phyloP scores from a whole-genome alignment of 345 rosid species.

The Garcia nutans region DNA sequence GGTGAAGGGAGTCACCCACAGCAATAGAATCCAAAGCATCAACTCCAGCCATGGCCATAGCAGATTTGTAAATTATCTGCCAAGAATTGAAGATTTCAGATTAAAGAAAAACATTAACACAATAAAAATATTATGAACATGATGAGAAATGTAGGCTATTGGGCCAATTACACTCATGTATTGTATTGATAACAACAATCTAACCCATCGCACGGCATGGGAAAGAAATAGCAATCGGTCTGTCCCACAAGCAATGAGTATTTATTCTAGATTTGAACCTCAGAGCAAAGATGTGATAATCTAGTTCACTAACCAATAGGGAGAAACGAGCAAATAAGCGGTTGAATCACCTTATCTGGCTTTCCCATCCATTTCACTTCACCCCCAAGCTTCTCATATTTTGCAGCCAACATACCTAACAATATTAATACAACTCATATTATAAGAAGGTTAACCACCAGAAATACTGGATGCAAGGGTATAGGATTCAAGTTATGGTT shows the following conservation, averaged over 20 bases:
- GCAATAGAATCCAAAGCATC: constrained; percentile 60
- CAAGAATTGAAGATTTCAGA: not conserved
- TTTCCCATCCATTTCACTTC: constrained; percentile 99
- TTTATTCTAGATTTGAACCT: not conserved
- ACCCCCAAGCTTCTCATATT: constrained; percentile 85
- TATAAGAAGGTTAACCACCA: not conserved
- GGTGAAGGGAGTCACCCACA: constrained; percentile 91
- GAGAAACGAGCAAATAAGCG: not conserved
- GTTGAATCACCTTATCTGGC: constrained; percentile 66
- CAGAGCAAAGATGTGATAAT: not conserved
- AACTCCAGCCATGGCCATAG: constrained; percentile 65
- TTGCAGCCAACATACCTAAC: constrained; percentile 73
- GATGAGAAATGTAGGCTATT: no score
- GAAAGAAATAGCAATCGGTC: not conserved
- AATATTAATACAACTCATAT: not conserved
- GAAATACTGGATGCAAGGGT: not conserved
- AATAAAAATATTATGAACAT: no score
- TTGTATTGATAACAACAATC: no score
- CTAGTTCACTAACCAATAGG: not conserved
- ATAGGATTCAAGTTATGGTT: not conserved
- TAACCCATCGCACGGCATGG: not conserved
- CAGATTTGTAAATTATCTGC: constrained; percentile 81
- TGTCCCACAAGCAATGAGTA: not conserved
- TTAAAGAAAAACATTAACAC: no score
- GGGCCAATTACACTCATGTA: no score